Evolutionary conservation across 2,329 filamentous ascomycete species (phyloP), one percentile per base, ranked within the genome.

Genomic region (Fusarium pseudoanthophilum): DNA sequence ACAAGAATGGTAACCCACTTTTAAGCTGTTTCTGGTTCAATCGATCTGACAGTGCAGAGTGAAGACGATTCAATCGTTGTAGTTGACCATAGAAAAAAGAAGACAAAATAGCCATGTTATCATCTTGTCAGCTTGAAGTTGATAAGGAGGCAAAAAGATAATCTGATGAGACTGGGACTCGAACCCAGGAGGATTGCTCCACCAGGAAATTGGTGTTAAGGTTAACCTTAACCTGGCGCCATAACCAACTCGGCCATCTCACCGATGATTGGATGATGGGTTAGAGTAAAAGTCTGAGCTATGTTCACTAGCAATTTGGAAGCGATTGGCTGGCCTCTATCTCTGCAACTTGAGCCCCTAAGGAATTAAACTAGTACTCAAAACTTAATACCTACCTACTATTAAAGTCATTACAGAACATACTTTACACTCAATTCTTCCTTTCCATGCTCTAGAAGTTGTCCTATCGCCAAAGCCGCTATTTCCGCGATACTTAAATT

Each of bases 191-290:
- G 64, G 64, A 67, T 67, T 67, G 64, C 64, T 67, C 64, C 64
- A 67, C 64, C 64, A 67, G 64, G 64, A 67, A 67, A 67, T 67
- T 60, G 14, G 62, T 67, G 62, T 67, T 37, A 67, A 67, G 64
- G 64, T 67, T 67, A 52, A 67, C 64, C 64, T 67, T 67, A 67
- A 67, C 64, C 64, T 67, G 64, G 64, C 64, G 64, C 64, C 64
- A 67, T 67, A 67, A 67, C 64, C 64, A 67, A 67, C 64, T 67
- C 64, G 64, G 64, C 64, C 64, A 67, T 67, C 64, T 67, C 64
- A 67, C 64, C 64, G 46, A 16, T 67, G 53, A 67, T 67, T 67
- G 63, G 62, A 67, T 37, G 4, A 36, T 13, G 14, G 7, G 2
- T 34, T 8, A 16, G 2, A 34, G 32, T 14, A 15, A 16, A 16